Conservation (phyloP, 352 stramenopile species). For the Phytopythium sindhum region DNA sequence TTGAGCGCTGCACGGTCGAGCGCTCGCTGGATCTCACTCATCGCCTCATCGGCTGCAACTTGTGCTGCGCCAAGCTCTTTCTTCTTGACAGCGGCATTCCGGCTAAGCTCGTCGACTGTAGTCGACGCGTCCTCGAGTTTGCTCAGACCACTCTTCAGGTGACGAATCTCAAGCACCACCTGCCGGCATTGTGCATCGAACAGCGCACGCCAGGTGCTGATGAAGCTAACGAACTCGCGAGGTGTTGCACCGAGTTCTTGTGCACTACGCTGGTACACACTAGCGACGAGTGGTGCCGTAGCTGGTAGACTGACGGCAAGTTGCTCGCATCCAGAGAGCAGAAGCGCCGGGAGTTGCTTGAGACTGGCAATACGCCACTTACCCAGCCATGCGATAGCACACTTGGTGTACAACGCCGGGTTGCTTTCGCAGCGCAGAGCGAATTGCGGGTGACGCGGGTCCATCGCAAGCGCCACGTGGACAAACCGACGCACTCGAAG, state of each 20-base stretch:
- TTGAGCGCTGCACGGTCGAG: constrained; percentile 87
- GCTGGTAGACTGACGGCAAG: constrained; percentile 55
- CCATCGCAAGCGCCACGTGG: constrained; percentile 85
- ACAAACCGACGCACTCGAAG: constrained; percentile 86
- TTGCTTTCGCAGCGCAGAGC: constrained; percentile 91
- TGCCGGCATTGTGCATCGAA: constrained; percentile 81
- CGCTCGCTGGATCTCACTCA: constrained; percentile 95
- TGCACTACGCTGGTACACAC: constrained; percentile 55
- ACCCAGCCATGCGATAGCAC: constrained; percentile 92
- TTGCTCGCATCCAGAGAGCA: constrained; percentile 50
- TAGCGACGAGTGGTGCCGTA: constrained; percentile 52
- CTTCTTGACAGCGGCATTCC: constrained; percentile 87
- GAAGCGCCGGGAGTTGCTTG: constrained; percentile 67
- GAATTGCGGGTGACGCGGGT: constrained; percentile 69
- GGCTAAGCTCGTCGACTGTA: constrained; percentile 90
- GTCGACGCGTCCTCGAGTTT: constrained; percentile 90
- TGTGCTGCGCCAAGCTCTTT: constrained; percentile 87
- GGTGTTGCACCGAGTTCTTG: constrained; percentile 72
- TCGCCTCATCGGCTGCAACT: constrained; percentile 88
- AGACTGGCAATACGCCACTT: constrained; percentile 84
- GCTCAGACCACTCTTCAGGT: constrained; percentile 86
- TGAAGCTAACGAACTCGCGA: constrained; percentile 84
- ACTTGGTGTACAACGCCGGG: constrained; percentile 91
- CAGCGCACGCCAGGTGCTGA: constrained; percentile 74
- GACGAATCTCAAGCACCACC: constrained; percentile 81